Evolutionary conservation across 2,329 filamentous ascomycete species (phyloP).

Genomic region (Thelonectria rubi): DNA sequence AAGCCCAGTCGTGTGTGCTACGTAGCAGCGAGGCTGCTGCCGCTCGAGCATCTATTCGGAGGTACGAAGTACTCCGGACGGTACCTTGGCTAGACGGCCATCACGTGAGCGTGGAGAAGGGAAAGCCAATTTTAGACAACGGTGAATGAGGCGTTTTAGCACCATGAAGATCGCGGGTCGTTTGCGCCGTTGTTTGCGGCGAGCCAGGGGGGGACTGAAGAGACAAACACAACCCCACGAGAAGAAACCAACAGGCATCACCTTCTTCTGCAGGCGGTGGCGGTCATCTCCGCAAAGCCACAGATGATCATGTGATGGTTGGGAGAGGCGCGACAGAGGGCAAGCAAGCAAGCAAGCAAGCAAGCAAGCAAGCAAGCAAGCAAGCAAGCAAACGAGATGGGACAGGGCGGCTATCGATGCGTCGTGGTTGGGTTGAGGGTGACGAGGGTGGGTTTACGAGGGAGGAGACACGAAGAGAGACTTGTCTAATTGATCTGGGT

Average conservation of each 20-base stretch:
- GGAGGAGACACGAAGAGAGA: not conserved
- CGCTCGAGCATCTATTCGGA: no score
- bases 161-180: not conserved
- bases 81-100: no score
- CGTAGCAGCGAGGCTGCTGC: no score
- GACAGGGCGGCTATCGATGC: not conserved
- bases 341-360: not conserved
- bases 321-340: not conserved
- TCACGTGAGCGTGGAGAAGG: not conserved
- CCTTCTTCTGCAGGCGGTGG: not conserved
- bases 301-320: not conserved
- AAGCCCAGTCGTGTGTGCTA: no score
- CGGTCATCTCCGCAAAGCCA: not conserved
- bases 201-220: no score
- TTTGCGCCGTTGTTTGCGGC: not conserved
- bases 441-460: no score
- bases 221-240: no score
- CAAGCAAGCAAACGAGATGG: not conserved
- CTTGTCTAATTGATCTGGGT: not conserved
- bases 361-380: not conserved
- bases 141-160: not conserved
- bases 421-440: no score
- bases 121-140: not conserved
- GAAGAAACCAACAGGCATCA: no score
- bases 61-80: no score